Evolutionary conservation across 495 filamentous ascomycete genomes (phyloP), one percentile per base, ranked within the genome.

Genomic region (Achaetomiella virescens): DNA sequence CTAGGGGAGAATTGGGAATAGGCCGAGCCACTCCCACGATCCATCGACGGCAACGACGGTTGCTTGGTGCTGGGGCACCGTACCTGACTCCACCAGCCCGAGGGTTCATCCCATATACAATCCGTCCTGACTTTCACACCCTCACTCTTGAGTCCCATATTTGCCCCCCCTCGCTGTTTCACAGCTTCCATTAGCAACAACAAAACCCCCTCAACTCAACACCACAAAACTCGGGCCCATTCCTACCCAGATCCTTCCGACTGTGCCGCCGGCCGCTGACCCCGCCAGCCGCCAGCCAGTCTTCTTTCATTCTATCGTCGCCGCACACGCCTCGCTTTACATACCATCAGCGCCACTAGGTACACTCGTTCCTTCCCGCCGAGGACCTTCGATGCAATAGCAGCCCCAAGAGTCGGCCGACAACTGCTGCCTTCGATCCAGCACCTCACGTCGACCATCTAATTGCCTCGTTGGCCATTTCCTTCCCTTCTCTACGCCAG

Each of bases 361-460:
- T 47, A 56, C 58, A 53, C 51, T 60, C 58, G 53, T 51, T 60
- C 54, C 48, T 61, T 59, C 42, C 27, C 40, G 20, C 43, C 55
- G 24, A 46, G 35, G 41, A 55, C 42, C 61, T 62, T 50, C 50
- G 54, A 74, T 73, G 70, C 70, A 68, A 66, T 74, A 74, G 68
- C 61, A 57, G 57, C 61, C 60, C 54, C 35, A 18, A 21, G 50
- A 45, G 52, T 62, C 51, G 57, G 63, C 57, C 59, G 59, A 53
- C 62, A 55, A 55, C 60, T 64, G 64, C 56, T 63, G 66, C 55
- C 49, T 58, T 48, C 47, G 55, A 58, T n/a, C 17, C 52, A 58
- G 59, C 47, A 50, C 49, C 50, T 35, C 55, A 60, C 43, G 27
- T 57, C 59, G 29, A 46, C 27, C 10, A 33, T 41, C 47, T 40